These are phyloP conservation scores for Aspergillus quadrilineatus DNA, from an alignment of 2,329 filamentous ascomycete genomes.

Conservation along the genomic window DNA sequence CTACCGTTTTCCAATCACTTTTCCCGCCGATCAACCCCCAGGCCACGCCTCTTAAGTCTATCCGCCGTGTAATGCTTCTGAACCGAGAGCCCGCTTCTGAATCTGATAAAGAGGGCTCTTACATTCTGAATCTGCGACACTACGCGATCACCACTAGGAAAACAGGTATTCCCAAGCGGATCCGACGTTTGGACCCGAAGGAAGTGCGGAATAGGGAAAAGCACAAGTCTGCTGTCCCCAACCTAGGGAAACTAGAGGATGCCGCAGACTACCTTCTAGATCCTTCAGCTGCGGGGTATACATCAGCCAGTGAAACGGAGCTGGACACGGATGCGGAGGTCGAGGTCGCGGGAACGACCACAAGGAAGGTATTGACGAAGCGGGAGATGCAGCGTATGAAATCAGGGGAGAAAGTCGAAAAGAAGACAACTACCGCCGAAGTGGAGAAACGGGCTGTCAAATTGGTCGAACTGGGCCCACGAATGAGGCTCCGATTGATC, in stretches of 20 bases:
- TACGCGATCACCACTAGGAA: slow-evolving; percentile 92
- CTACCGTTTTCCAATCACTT: slow-evolving; percentile 91
- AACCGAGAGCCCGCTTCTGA: slow-evolving; percentile 66
- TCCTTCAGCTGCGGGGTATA: slow-evolving; percentile 74
- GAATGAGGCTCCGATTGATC: slow-evolving; percentile 82
- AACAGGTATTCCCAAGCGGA: slow-evolving; percentile 77
- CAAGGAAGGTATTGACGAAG: slow-evolving; percentile 54
- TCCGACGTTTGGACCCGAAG: slow-evolving; percentile 80
- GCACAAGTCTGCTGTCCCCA: slow-evolving; percentile 72
- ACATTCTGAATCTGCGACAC: slow-evolving; percentile 84
- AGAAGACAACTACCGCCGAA: slow-evolving; percentile 42
- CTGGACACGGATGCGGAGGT: slow-evolving; percentile 93
- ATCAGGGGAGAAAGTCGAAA: slow-evolving; percentile 45
- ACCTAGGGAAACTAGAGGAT: slow-evolving; percentile 86
- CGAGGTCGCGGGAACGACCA: slow-evolving; percentile 66
- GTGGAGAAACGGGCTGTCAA: slow-evolving; percentile 88
- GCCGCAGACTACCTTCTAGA: slow-evolving; percentile 94
- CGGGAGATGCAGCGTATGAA: slow-evolving; percentile 51
- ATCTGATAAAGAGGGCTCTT: slow-evolving; percentile 60
- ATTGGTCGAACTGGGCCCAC: slow-evolving; percentile 84
- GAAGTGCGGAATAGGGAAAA: slow-evolving; percentile 70
- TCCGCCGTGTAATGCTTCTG: slow-evolving; percentile 83
- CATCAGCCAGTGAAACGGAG: slow-evolving; percentile 90
- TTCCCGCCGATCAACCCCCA: slow-evolving; percentile 96
- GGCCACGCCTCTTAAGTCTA: slow-evolving; percentile 83